Percentiles rank a stretch among this genome's conserved stretches.
Evolutionary conservation across 352 stramenopile species (phyloP).

Genomic region (Phytopythium ostracodes): DNA sequence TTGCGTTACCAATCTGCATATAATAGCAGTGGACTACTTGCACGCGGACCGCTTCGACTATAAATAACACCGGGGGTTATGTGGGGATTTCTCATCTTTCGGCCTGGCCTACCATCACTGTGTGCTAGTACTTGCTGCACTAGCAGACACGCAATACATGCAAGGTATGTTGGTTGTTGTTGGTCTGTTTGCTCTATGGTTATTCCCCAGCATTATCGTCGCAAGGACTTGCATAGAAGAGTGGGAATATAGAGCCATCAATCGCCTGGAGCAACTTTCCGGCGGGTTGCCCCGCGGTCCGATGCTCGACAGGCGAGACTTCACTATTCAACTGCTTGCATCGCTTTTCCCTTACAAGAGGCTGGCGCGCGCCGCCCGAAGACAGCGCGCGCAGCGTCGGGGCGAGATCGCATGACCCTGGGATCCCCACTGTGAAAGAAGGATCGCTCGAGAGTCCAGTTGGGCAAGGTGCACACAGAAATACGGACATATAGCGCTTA

Average conservation of each 20-base stretch:
- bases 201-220: constrained; percentile 88
- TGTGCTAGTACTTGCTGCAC: too few species aligned
- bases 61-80: too few species aligned
- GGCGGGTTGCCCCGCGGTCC: constrained; percentile 55
- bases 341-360: constrained; percentile 86
- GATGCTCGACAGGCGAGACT: constrained; percentile 86
- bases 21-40: too few species aligned
- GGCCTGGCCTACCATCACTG: too few species aligned
- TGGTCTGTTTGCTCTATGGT: constrained; percentile 86
- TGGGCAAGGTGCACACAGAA: constrained; percentile 14
- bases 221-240: constrained; percentile 85
- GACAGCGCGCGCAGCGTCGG: constrained; percentile 36
- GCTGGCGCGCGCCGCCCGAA: constrained; percentile 11
- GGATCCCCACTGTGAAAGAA: constrained; percentile 86
- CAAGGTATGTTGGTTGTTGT: not conserved
- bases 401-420: constrained; percentile 79
- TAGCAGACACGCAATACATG: too few species aligned
- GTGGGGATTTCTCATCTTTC: too few species aligned
- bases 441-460: constrained; percentile 82
- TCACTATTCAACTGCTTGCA: constrained; percentile 88
- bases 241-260: constrained; percentile 92
- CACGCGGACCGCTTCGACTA: too few species aligned
- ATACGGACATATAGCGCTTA: constrained; percentile 3
- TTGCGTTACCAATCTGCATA: not conserved
- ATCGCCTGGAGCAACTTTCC: constrained; percentile 84